These are phyloP conservation scores for Zalerion maritima DNA, from an alignment of 495 filamentous ascomycete species.

Conservation along the genomic window DNA sequence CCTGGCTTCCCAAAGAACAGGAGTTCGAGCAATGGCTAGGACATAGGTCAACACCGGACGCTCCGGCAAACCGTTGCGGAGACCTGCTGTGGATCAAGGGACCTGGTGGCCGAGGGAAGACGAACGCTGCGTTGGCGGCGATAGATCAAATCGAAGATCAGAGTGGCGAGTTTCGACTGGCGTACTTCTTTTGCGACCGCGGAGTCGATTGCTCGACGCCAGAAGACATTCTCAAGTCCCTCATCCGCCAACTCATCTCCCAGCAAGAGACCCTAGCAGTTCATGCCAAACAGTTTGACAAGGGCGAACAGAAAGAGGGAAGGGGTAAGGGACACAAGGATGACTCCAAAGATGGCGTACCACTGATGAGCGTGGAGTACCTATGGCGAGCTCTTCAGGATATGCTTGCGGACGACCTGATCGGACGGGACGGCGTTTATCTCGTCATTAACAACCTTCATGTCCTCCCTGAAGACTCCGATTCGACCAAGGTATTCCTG, in stretches of 20 bases:
- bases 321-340: conserved; percentile 10
- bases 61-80: conserved; percentile 2
- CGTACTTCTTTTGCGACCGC: conserved; percentile 25
- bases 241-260: conserved; percentile 19
- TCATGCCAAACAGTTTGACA: conserved; percentile 19
- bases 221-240: conserved; percentile 23
- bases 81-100: conserved; percentile 22
- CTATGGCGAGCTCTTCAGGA: conserved; percentile 21
- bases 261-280: conserved; percentile 19
- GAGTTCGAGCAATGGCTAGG: conserved; percentile 18
- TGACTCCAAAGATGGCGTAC: conserved; percentile 9
- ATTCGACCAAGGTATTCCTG: conserved; percentile 21
- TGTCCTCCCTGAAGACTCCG: conserved; percentile 18
- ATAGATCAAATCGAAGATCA: conserved; percentile 17
- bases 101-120: conserved; percentile 23
- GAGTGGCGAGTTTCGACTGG: conserved; percentile 15
- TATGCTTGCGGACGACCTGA: conserved; percentile 19
- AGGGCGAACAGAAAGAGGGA: too few relatives aligned
- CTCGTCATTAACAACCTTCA: conserved; percentile 26
- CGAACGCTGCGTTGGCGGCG: conserved; percentile 17
- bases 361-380: conserved; percentile 16
- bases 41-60: conserved; percentile 2
- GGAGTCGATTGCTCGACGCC: conserved; percentile 16
- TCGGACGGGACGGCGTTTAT: conserved; percentile 19
- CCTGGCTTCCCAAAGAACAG: conserved; percentile 18